phyloP scores from a whole-genome alignment of 208 protist genomes.

The Crithidia bombi region DNA sequence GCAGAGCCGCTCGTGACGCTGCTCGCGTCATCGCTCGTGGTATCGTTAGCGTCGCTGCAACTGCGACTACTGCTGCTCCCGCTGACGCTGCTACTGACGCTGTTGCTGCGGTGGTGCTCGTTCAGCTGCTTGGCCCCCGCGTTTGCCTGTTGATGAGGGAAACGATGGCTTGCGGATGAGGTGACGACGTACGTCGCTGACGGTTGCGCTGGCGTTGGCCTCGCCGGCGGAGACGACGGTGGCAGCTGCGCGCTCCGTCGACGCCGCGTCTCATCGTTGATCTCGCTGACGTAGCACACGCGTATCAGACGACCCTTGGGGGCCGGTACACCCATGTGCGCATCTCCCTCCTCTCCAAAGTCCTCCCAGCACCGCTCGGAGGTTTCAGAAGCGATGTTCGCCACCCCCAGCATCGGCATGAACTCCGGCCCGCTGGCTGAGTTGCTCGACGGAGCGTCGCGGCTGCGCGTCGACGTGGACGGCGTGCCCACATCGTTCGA shows the following conservation, averaged over 20 bases:
- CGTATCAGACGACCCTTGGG: background rate
- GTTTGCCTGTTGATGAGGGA: background rate
- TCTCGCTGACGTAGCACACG: background rate
- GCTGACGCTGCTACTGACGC: background rate
- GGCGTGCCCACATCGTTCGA: slow-evolving; percentile 4
- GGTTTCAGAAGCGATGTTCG: background rate
- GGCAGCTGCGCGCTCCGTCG: background rate
- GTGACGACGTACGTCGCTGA: background rate
- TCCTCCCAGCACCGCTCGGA: background rate
- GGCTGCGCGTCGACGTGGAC: slow-evolving; percentile 18
- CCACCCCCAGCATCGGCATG: slow-evolving; percentile 13
- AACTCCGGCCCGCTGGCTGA: slow-evolving; percentile 27
- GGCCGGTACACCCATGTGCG: background rate
- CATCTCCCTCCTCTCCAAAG: background rate
- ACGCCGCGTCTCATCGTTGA: background rate
- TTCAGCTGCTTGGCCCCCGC: no score
- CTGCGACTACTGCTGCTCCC: background rate
- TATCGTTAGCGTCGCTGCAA: background rate
- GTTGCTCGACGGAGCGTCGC: slow-evolving; percentile 23
- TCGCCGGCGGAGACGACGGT: background rate
- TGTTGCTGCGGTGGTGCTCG: slow-evolving; percentile 7
- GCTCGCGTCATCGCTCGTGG: background rate
- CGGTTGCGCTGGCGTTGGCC: background rate
- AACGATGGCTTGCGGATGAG: background rate
- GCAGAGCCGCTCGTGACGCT: background rate